Evolutionary conservation across 306 rosid genomes (phyloP), one percentile per base, ranked within the genome.

Genomic region (Inga leiocalycina): DNA sequence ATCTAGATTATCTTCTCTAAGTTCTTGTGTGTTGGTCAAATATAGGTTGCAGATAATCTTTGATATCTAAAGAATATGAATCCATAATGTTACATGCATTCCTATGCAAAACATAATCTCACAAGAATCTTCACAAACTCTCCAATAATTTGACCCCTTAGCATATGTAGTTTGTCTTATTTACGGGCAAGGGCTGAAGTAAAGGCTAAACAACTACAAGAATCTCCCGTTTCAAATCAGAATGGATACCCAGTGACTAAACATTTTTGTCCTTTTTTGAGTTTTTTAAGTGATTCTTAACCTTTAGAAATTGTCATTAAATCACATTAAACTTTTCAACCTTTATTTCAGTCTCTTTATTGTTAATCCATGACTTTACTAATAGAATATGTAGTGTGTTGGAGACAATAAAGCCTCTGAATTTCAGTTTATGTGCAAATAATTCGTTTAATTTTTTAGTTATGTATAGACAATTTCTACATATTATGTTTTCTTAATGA

Each of bases 21-120:
- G 30, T 32, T 48, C 32, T 56, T 32, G 5, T 37, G 43, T 14
- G n/a, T 15, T 14, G 71, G 80, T 85, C 76, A 77, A 71, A 48
- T 54, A 54, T 16, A 39, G 54, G 35, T 75, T 49, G 68, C 66
- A 70, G 74, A 80, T 59, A 45, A 80, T 84, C 61, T 69, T 59
- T 76, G 81, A 85, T 27, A 27, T 85, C 81, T 51, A 17, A 14
- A 71, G 71, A 74, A 85, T 80, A 69, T 71, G 82, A 56, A 80
- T 69, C 84, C 84, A 41, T 27, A 27, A 27, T 69, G 69, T 62
- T 27, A 61, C 80, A 74, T 65, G 51, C 51, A 19, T 9, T 51
- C 35, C 41, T 35, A 37, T 34, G 30, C 54, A 57, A 32, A 68
- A 45, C 44, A 19, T 66, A n/a, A n/a, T 56, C 34, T 61, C 49